These are phyloP conservation scores for Podospora tetraspora DNA, from an alignment of 495 filamentous ascomycete species.

Conservation along the genomic window DNA sequence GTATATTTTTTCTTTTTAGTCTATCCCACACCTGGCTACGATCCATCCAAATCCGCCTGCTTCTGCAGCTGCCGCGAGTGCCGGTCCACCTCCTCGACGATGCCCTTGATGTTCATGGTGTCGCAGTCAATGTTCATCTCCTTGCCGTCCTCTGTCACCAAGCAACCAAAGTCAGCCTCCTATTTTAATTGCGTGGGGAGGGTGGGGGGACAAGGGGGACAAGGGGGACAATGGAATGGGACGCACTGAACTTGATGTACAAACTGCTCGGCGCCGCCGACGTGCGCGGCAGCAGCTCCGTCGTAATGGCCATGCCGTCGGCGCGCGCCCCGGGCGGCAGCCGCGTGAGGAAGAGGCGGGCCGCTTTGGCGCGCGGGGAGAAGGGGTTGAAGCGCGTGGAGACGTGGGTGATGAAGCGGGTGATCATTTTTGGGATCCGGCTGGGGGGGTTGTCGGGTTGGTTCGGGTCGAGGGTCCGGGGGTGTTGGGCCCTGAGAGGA, in stretches of 20 bases:
- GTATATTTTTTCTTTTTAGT: constrained; percentile 1
- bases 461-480: neutral
- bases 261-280: constrained; percentile 59
- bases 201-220: neutral
- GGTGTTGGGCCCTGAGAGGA: neutral
- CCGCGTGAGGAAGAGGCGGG: constrained; percentile 76
- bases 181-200: neutral
- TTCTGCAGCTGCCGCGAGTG: constrained; percentile 77
- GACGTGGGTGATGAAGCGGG: constrained; percentile 77
- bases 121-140: constrained; percentile 65
- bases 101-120: constrained; percentile 76
- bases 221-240: neutral
- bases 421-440: constrained; percentile 63
- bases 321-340: constrained; percentile 76
- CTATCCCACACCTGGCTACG: too few relatives aligned
- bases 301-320: constrained; percentile 67
- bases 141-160: constrained; percentile 69
- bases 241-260: constrained; percentile 76
- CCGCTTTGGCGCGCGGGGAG: constrained; percentile 65
- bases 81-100: constrained; percentile 83
- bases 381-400: constrained; percentile 90
- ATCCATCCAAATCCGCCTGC: constrained; percentile 62
- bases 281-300: constrained; percentile 64
- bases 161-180: neutral
- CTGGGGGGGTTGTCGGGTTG: neutral